These are phyloP conservation scores for Candida yuanshanica DNA, from an alignment of 805 yeast genomes.

Conservation along the genomic window DNA sequence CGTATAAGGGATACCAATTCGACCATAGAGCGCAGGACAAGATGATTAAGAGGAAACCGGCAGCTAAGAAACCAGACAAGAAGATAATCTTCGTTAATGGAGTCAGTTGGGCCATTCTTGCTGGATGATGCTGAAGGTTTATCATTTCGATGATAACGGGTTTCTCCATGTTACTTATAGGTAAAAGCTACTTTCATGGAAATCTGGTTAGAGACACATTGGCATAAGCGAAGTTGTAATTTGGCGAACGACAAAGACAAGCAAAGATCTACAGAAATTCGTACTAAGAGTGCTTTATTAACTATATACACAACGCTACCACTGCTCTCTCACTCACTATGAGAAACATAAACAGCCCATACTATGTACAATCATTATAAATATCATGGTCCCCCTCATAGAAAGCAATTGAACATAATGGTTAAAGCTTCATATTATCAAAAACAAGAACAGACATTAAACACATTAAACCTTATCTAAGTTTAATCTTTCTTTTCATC, in stretches of 20 bases:
- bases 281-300: slow-evolving; percentile 1
- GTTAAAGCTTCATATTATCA: slow-evolving; percentile 1
- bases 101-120: slow-evolving; percentile 25
- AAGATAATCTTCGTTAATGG: slow-evolving; percentile 77
- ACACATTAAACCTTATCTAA: background rate
- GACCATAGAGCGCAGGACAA: slow-evolving; percentile 83
- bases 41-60: slow-evolving; percentile 85
- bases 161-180: too few relatives aligned
- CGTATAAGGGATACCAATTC: slow-evolving; percentile 86
- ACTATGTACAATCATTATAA: background rate
- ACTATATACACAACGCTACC: background rate
- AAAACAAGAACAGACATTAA: slow-evolving; percentile 2
- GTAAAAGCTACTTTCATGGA: too few relatives aligned
- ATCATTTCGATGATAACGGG: background rate
- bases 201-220: too few relatives aligned
- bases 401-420: background rate
- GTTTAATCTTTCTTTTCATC: slow-evolving; percentile 17
- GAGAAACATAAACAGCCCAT: background rate
- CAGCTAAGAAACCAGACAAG: slow-evolving; percentile 70
- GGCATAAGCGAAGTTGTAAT: background rate
- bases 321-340: background rate
- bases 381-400: background rate
- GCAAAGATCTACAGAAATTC: background rate
- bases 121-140: background rate
- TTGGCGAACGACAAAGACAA: background rate